Evolutionary conservation across 176 grass and related monocot species (phyloP).

Genomic region (Bromus sterilis): DNA sequence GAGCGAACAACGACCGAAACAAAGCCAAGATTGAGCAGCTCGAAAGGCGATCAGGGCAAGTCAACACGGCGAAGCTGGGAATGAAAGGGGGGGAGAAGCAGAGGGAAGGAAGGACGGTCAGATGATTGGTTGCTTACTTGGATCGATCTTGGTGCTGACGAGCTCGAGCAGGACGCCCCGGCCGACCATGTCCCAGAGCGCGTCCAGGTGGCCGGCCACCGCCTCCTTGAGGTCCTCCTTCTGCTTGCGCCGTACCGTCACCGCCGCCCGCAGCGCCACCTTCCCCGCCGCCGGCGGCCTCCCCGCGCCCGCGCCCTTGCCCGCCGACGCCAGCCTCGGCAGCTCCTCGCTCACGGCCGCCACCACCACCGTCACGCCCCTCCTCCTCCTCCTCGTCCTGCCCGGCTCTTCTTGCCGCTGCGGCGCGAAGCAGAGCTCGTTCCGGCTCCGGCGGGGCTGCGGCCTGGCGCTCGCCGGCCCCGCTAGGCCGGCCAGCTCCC

Average conservation of each 20-base stretch:
- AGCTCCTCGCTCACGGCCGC: constrained; percentile 83
- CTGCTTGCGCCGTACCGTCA: constrained; percentile 87
- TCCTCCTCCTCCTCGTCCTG: background rate
- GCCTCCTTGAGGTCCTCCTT: constrained; percentile 96
- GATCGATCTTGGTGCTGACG: constrained; percentile 84
- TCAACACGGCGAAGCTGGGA: constrained; percentile 2
- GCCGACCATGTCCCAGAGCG: constrained; percentile 83
- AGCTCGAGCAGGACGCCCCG: constrained; percentile 77
- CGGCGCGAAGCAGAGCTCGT: constrained; percentile 34
- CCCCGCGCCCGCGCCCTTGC: background rate
- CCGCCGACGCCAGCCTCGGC: constrained; percentile 23
- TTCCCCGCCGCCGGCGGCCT: constrained; percentile 17
- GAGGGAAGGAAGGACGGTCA: background rate
- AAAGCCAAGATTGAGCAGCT: background rate
- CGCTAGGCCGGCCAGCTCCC: constrained; percentile 24
- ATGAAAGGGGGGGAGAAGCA: background rate
- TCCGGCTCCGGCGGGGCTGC: background rate
- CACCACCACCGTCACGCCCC: constrained; percentile 25
- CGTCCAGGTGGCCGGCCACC: constrained; percentile 73
- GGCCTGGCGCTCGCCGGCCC: background rate
- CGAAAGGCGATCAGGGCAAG: background rate
- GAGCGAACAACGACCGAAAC: background rate
- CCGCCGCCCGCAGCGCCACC: constrained; percentile 58
- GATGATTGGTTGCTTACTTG: constrained; percentile 49
- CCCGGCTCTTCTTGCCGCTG: background rate